Conservation (phyloP, 1,284 basidiomycete species). For the Trichosporon ovoides region DNA sequence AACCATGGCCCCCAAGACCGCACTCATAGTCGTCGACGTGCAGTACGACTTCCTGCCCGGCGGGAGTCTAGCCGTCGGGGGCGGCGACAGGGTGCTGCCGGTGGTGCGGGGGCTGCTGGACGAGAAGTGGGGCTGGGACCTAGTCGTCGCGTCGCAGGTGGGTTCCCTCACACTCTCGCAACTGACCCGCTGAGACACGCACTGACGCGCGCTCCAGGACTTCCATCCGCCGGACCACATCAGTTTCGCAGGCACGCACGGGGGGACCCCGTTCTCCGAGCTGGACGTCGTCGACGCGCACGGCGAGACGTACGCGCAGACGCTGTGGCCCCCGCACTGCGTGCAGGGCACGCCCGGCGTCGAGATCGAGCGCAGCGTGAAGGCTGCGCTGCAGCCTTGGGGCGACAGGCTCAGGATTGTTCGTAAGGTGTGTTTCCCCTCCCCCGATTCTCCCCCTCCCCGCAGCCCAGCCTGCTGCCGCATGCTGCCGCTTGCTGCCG, state of each 20-base stretch:
- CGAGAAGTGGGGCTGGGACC: slow-evolving; percentile 51
- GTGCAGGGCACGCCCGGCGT: slow-evolving; percentile 36
- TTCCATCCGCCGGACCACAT: slow-evolving; percentile 59
- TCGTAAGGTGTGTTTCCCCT: slow-evolving; percentile 42
- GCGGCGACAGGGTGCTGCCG: slow-evolving; percentile 53
- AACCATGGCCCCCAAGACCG: slow-evolving; percentile 36
- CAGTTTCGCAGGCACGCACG: slow-evolving; percentile 60
- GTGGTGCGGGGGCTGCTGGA: slow-evolving; percentile 53
- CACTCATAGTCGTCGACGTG: slow-evolving; percentile 57
- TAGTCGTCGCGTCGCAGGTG: slow-evolving; percentile 54
- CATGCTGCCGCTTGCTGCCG: not conserved
- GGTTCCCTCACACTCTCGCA: slow-evolving; percentile 8
- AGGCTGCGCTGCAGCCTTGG: slow-evolving; percentile 17
- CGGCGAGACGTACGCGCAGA: slow-evolving; percentile 35
- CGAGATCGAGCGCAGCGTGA: slow-evolving; percentile 26
- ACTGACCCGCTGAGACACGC: not conserved
- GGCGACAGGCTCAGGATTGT: slow-evolving; percentile 30
- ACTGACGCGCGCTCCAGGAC: slow-evolving; percentile 31
- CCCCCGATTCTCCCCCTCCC: no score
- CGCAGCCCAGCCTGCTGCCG: no score
- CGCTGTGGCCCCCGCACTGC: slow-evolving; percentile 59
- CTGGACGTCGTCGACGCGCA: slow-evolving; percentile 42
- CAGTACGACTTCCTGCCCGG: slow-evolving; percentile 62
- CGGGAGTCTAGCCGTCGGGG: slow-evolving; percentile 56
- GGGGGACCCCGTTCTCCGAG: slow-evolving; percentile 49